Evolutionary conservation across 768 basidiomycete genomes (phyloP), one percentile per base, ranked within the genome.

Genomic region (Candolleomyces eurysporus): DNA sequence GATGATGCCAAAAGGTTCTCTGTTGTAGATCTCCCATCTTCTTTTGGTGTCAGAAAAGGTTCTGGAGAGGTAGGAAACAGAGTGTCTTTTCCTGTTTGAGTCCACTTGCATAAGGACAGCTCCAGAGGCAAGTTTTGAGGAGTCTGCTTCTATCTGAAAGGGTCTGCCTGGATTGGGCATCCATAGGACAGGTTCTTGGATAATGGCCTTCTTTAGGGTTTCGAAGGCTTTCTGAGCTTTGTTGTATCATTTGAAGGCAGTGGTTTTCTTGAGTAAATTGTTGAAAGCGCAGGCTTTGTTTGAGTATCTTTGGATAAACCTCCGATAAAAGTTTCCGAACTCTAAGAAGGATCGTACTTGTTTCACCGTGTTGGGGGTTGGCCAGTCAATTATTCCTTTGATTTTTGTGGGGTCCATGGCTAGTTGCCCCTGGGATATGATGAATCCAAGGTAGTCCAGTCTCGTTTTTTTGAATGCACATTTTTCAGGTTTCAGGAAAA

Each of bases 281-380:
- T 26, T 26, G 26, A 26, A 4, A 2, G 26, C 2, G 2, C 4
- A 58, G 7, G 71, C 69, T 31, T 77, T 75, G 8, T 67, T 13
- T 3, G 76, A 68, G 63, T 72, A 82, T 16, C 70, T 61, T 17
- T 66, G 3, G n/a, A 82, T 77, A 67, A 82, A 82, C 0, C 72
- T 58, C 1, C 73, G 61, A 56, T 82, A 83, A 61, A 80, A 83
- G 65, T 81, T 82, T 2, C 69, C 65, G 59, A 83, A 81, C 3
- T 78, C 78, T 1, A 82, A 60, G 68, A 82, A 83, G 5, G 67
- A 67, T 67, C 76, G 75, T 2, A 80, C 53, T 21, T 80, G 68
- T 40, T 69, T 69, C 16, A 73, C 61, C 13, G 58, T 72, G 17
- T 36, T 62, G 1, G 78, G 79, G 3, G 36, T 57, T 0, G 75